Base-by-base conservation (phyloP, 495 filamentous ascomycete genomes). In the Lindgomyces ingoldianus region DNA sequence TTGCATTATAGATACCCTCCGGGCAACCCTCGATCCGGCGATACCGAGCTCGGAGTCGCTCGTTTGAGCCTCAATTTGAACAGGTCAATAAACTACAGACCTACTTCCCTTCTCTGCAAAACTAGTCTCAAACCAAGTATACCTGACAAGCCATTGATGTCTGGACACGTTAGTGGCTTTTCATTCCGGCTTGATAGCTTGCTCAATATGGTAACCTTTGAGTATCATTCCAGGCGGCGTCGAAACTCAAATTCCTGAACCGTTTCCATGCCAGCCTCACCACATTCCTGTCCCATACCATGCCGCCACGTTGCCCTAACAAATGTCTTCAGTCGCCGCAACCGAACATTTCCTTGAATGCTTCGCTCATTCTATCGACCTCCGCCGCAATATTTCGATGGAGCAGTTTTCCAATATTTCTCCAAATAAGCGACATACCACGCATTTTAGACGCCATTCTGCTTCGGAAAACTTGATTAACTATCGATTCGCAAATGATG, bases 251-350 rank as follows among this genome's bases (percentile, higher is more conserved):
- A 62, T 54, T 52, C 57, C 49, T 62, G 12, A 18, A 12, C 27
- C 49, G 39, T 66, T 51, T 49, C 64, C 55, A 6, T 42, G 64
- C 59, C 64, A 68, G 51, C 58, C 58, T 53, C 52, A 46, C 21
- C 18, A 24, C 64, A 68, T 68, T 68, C 64, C 64, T 46, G 22
- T 21, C 29, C 49, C 12, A 54, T n/a, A 54, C 25, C 41, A 39
- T 9, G 46, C 36, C 51, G 11, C 11, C 51, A 41, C 18, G 18
- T n/a, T n/a, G n/a, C n/a, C n/a, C n/a, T n/a, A 26, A 55, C 11
- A 29, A 36, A 45, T 27, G 16, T 16, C 26, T 24, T 24, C 24
- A 9, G 19, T 19, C 29, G 4, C 14, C 36, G 22, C 10, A 14
- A 24, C 44, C 22, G 46, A 18, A 4, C 4, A 29, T 46, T 46